phyloP scores from a whole-genome alignment of 179 eudicot species.

The Spergularia azorica region DNA sequence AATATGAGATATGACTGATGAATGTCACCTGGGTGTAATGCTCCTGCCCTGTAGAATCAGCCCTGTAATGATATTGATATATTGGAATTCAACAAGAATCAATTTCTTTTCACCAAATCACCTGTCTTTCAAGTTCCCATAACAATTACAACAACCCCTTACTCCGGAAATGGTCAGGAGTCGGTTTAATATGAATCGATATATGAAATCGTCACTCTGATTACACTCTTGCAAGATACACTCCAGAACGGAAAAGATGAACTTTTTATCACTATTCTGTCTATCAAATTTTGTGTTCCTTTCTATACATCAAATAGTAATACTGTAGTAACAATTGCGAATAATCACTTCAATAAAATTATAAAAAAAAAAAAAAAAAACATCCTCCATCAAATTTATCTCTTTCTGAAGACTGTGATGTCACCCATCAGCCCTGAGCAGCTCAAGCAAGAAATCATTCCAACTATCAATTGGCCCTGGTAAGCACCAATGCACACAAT shows the following conservation, averaged over 20 bases:
- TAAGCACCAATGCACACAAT: conserved; percentile 79
- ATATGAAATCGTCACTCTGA: not conserved
- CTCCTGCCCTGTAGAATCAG: not conserved
- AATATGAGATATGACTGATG: conserved; percentile 14
- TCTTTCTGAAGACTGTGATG: not conserved
- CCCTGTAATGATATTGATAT: conserved; percentile 6
- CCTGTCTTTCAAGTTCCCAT: too few relatives aligned
- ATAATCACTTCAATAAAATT: too few relatives aligned
- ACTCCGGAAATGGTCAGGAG: too few relatives aligned
- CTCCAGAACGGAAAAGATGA: not conserved
- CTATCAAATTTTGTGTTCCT: not conserved
- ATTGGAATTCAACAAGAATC: not conserved
- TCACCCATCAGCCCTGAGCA: conserved; percentile 38
- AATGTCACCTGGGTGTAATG: not conserved
- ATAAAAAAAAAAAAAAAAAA: conserved; percentile 1
- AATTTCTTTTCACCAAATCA: too few relatives aligned
- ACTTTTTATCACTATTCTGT: not conserved
- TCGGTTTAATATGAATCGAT: too few relatives aligned
- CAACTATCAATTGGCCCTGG: conserved; percentile 72
- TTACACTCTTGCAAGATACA: too few relatives aligned
- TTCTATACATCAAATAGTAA: conserved; percentile 3
- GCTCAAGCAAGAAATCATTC: conserved; percentile 61
- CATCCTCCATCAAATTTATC: not conserved
- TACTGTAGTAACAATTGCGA: not conserved
- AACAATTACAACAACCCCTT: too few relatives aligned